phyloP scores from a whole-genome alignment of 345 rosid species.

The Populus tremula region DNA sequence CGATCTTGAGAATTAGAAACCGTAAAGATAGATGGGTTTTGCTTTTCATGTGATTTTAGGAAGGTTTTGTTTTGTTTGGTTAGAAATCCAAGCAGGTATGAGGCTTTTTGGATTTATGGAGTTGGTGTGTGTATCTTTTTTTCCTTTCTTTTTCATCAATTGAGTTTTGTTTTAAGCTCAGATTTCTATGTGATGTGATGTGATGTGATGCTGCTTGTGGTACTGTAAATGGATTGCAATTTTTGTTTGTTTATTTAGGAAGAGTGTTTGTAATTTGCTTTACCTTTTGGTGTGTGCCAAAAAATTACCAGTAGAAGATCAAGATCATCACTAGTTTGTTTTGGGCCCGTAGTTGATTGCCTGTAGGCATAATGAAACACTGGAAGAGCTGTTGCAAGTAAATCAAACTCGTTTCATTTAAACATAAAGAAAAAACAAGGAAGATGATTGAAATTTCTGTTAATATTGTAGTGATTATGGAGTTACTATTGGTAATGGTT shows the following conservation, averaged over 20 bases:
- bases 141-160: neutral
- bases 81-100: neutral
- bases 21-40: neutral
- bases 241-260: neutral
- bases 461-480: neutral
- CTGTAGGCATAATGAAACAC: neutral
- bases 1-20: neutral
- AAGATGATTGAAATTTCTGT: neutral
- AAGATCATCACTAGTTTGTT: neutral
- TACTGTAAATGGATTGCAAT: neutral
- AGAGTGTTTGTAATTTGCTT: neutral
- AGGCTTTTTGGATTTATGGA: neutral
- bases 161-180: neutral
- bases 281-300: neutral
- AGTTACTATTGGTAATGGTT: neutral
- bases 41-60: neutral
- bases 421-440: neutral
- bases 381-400: neutral
- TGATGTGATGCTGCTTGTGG: neutral
- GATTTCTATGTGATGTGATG: neutral
- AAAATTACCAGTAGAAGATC: neutral
- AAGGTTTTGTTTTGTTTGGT: neutral
- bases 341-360: neutral
- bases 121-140: neutral
- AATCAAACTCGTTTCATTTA: neutral